A percentile compares a stretch with the other conserved stretches of the same genome.
These are phyloP conservation scores for Pyrenophora seminiperda DNA, from an alignment of 2,329 filamentous ascomycete genomes.

Conservation along the genomic window DNA sequence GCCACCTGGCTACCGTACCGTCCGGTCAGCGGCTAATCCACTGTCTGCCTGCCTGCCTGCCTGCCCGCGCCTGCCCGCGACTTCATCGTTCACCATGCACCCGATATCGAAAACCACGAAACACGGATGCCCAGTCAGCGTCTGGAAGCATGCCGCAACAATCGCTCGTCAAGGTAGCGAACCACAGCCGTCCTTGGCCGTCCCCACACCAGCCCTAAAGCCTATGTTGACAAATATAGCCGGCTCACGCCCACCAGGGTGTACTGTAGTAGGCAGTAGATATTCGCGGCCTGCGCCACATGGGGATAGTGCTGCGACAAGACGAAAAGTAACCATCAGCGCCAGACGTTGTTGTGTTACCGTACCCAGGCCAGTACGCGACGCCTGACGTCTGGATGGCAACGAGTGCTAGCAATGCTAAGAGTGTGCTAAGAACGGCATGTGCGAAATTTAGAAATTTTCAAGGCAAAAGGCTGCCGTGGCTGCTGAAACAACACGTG, in stretches of 20 bases:
- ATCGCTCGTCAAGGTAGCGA: constrained; percentile 14
- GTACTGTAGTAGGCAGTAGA: no score
- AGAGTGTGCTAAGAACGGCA: constrained; percentile 8
- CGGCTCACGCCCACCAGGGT: constrained; percentile 10
- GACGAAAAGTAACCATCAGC: constrained; percentile 1
- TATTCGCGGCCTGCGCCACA: constrained; percentile 9
- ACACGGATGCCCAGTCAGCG: constrained; percentile 17
- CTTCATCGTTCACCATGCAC: constrained; percentile 12
- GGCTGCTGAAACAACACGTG: constrained; percentile 18
- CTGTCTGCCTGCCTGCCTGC: background rate
- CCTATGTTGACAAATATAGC: constrained; percentile 23
- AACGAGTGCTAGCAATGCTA: constrained; percentile 3
- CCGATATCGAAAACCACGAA: constrained; percentile 5
- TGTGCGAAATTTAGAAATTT: constrained; percentile 12
- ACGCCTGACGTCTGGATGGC: background rate
- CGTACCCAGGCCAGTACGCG: background rate
- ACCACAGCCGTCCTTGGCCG: constrained; percentile 20
- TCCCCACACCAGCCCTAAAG: constrained; percentile 28
- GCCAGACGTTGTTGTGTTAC: constrained; percentile 10
- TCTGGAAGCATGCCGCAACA: constrained; percentile 18
- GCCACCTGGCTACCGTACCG: no score
- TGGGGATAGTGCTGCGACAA: constrained; percentile 2
- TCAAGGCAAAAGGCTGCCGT: no score
- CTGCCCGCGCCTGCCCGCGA: constrained; percentile 3
- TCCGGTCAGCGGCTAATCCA: constrained; percentile 11